Evolutionary conservation across 208 protist species (phyloP).

Genomic region (Herpetomonas tarakana): DNA sequence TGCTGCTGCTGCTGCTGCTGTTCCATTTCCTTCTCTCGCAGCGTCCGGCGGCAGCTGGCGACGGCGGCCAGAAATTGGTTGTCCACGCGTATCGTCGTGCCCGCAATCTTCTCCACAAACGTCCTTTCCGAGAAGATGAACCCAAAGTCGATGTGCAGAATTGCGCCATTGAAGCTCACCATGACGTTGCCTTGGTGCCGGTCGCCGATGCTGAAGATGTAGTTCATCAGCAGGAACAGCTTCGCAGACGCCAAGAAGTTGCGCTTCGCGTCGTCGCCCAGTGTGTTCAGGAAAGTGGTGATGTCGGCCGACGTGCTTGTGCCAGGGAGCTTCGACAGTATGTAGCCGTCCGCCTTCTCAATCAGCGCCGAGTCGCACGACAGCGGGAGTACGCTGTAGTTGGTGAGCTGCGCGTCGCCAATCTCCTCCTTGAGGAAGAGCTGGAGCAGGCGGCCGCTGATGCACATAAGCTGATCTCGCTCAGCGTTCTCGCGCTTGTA

Average conservation of each 20-base stretch:
- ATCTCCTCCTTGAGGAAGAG: constrained; percentile 46
- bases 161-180: constrained; percentile 57
- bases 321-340: constrained; percentile 24
- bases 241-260: constrained; percentile 78
- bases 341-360: constrained; percentile 55
- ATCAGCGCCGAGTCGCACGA: constrained; percentile 57
- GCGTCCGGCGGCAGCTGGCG: neutral
- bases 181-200: constrained; percentile 83
- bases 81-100: constrained; percentile 45
- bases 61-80: constrained; percentile 33
- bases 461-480: constrained; percentile 81
- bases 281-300: constrained; percentile 25
- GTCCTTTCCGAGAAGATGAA: constrained; percentile 65
- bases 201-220: constrained; percentile 83
- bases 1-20: neutral
- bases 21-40: neutral
- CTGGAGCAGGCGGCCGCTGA: constrained; percentile 53
- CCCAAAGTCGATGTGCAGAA: constrained; percentile 87
- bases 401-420: constrained; percentile 38
- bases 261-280: constrained; percentile 10
- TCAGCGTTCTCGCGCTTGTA: constrained; percentile 77
- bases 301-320: constrained; percentile 23
- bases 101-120: constrained; percentile 41
- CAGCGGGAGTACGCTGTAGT: constrained; percentile 71
- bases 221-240: constrained; percentile 81